These are phyloP conservation scores for Blastobotrys capitulatus DNA, from an alignment of 1,139 yeast species.

Conservation along the genomic window DNA sequence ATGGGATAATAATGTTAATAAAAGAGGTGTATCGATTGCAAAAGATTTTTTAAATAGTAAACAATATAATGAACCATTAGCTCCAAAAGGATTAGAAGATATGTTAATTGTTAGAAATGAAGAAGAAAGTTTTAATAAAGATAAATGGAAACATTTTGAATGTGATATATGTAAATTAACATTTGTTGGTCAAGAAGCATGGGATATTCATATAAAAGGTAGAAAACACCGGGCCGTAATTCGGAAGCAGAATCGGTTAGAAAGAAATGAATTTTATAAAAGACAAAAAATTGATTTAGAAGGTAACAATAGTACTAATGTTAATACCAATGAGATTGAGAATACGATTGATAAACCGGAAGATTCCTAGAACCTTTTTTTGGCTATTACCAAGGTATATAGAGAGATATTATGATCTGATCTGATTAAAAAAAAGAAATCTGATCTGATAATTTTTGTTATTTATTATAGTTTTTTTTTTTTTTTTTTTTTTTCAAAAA, in stretches of 20 bases:
- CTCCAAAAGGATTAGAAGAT: slow-evolving; percentile 42
- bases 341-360: no score
- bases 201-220: slow-evolving; percentile 63
- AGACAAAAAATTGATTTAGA: background rate
- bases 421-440: no score
- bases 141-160: slow-evolving; percentile 61
- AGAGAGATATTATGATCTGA: no score
- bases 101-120: slow-evolving; percentile 29
- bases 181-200: slow-evolving; percentile 68
- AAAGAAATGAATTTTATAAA: slow-evolving; percentile 7
- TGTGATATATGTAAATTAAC: slow-evolving; percentile 68
- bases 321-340: no score
- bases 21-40: slow-evolving; percentile 51
- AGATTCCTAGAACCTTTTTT: no score
- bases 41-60: slow-evolving; percentile 35
- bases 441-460: no score
- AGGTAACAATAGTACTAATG: no score
- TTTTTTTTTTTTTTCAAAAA: no score
- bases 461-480: no score
- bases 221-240: slow-evolving; percentile 33
- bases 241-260: slow-evolving; percentile 11
- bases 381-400: no score
- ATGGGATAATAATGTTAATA: slow-evolving; percentile 57
- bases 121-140: slow-evolving; percentile 28
- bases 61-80: slow-evolving; percentile 27